Evolutionary conservation across 2,329 filamentous ascomycete genomes (phyloP).

Genomic region (Fusarium udum): DNA sequence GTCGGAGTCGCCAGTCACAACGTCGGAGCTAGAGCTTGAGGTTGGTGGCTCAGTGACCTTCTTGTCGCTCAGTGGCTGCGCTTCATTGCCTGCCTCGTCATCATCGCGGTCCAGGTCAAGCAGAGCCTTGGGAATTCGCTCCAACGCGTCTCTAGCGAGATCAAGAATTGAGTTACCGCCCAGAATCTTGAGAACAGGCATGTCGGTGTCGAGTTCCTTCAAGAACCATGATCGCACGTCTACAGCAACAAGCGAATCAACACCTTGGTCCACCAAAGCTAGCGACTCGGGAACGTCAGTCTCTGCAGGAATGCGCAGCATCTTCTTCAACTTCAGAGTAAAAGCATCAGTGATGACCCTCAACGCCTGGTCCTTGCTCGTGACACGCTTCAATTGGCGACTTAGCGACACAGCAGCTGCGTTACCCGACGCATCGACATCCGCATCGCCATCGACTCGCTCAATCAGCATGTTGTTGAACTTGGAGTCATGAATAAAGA

Average conservation of each 20-base stretch:
- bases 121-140: background rate
- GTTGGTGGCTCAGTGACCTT: background rate
- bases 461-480: conserved; percentile 8
- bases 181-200: conserved; percentile 56
- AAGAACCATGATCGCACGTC: conserved; percentile 60
- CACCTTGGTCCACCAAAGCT: conserved; percentile 18
- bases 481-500: conserved; percentile 12
- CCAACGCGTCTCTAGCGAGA: background rate
- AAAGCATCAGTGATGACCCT: background rate
- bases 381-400: conserved; percentile 2
- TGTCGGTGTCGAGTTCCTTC: conserved; percentile 53
- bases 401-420: background rate
- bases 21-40: background rate
- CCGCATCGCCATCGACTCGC: background rate
- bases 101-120: background rate
- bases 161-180: conserved; percentile 24
- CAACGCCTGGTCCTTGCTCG: background rate
- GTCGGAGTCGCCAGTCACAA: background rate
- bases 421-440: background rate
- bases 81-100: background rate
- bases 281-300: background rate
- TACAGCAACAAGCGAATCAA: conserved; percentile 48
- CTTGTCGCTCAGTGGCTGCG: background rate
- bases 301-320: background rate
- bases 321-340: conserved; percentile 4